Conservation (phyloP, 2,329 filamentous ascomycete species). For the Stagonosporopsis chrysanthemi region DNA sequence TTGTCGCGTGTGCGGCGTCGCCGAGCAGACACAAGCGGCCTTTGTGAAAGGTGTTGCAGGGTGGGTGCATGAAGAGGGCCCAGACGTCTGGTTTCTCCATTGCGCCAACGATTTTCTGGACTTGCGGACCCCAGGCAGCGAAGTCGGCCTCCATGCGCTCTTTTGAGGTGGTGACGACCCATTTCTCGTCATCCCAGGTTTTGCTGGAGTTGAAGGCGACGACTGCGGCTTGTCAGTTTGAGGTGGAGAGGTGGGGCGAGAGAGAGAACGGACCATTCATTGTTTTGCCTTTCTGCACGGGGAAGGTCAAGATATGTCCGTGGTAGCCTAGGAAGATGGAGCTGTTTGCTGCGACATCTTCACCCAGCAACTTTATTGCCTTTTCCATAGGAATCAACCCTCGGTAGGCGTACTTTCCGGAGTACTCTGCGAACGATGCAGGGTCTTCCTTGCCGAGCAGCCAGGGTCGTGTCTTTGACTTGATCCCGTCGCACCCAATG, state of each 20-base stretch:
- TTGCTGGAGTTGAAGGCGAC: conserved; percentile 46
- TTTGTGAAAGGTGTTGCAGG: conserved; percentile 55
- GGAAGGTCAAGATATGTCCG: conserved; percentile 69
- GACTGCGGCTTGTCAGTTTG: conserved; percentile 30
- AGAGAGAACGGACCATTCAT: conserved; percentile 58
- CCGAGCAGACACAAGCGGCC: conserved; percentile 60
- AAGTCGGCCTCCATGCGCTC: conserved; percentile 44
- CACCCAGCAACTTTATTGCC: conserved; percentile 59
- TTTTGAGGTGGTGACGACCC: conserved; percentile 45
- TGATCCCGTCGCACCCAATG: conserved; percentile 72
- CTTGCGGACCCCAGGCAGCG: conserved; percentile 38
- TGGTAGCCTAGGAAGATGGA: conserved; percentile 67
- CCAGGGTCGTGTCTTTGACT: conserved; percentile 62
- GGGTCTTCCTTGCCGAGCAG: conserved; percentile 58
- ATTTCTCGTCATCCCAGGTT: conserved; percentile 44
- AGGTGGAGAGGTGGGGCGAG: too few species aligned
- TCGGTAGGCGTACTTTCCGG: conserved; percentile 68
- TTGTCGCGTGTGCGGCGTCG: conserved; percentile 65
- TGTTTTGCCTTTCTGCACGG: conserved; percentile 64
- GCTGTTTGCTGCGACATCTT: conserved; percentile 59
- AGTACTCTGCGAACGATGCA: conserved; percentile 60
- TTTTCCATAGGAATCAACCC: conserved; percentile 67
- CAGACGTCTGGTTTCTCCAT: conserved; percentile 63
- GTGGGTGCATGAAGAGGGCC: conserved; percentile 64
- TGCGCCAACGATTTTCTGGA: conserved; percentile 41